A percentile compares a stretch with the other conserved stretches of the same genome.
Conservation (phyloP, 2,329 filamentous ascomycete species). For the Fusarium drepaniforme region DNA sequence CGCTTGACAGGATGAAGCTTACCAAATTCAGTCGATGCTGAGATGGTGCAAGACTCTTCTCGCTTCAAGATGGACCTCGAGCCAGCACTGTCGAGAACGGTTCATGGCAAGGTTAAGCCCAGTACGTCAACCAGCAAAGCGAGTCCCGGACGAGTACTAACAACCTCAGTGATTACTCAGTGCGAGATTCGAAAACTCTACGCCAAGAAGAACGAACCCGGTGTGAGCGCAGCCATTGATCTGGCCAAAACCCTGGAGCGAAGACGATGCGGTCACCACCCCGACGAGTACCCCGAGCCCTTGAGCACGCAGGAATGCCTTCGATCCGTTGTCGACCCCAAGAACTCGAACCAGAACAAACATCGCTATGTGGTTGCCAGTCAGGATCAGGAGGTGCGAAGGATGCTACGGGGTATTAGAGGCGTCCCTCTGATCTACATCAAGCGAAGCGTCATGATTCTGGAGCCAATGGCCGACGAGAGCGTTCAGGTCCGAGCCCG, state of each 20-base stretch:
- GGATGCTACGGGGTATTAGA: conserved; percentile 72
- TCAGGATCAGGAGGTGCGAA: conserved; percentile 75
- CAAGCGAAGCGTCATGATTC: conserved; percentile 78
- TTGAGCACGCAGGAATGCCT: conserved; percentile 79
- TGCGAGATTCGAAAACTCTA: conserved; percentile 87
- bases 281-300: conserved; percentile 77
- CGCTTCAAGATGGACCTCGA: conserved; percentile 92
- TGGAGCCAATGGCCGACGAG: conserved; percentile 78
- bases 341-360: conserved; percentile 78
- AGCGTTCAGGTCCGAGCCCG: conserved; percentile 72
- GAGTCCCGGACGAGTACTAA: conserved; percentile 37
- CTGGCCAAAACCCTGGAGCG: conserved; percentile 82
- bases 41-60: conserved; percentile 84
- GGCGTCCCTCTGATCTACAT: conserved; percentile 86
- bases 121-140: conserved; percentile 61
- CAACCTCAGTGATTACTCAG: conserved; percentile 78
- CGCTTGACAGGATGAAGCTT: conserved; percentile 28
- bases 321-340: conserved; percentile 81
- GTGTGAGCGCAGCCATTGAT: conserved; percentile 72
- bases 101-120: conserved; percentile 88
- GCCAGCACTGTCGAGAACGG: conserved; percentile 80
- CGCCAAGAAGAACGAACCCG: conserved; percentile 66
- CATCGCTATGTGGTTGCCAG: conserved; percentile 83
- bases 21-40: conserved; percentile 75
- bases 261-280: conserved; percentile 82